Percentiles rank a stretch among this genome's conserved stretches.
Evolutionary conservation across 768 basidiomycete species (phyloP).

Genomic region (Mycena venus): DNA sequence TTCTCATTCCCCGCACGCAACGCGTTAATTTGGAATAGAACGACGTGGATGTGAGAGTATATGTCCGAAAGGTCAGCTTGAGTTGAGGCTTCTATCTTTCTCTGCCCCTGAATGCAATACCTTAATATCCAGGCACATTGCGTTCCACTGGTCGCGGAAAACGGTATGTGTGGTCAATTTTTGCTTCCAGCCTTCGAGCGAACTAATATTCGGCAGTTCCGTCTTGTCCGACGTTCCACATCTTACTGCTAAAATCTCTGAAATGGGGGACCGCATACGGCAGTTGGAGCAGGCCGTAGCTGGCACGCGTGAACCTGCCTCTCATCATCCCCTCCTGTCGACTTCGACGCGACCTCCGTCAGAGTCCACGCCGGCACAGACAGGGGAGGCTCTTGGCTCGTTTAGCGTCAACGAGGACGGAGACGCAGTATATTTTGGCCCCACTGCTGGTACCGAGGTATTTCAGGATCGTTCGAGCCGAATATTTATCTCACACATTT

Average conservation of each 20-base stretch:
- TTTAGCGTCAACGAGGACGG: conserved; percentile 57
- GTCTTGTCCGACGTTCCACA: conserved; percentile 56
- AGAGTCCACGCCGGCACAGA: conserved; percentile 27
- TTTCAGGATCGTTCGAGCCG: not conserved
- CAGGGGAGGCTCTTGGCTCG: conserved; percentile 57
- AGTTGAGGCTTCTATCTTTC: too few relatives aligned
- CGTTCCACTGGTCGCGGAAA: conserved; percentile 49
- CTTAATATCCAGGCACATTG: conserved; percentile 47
- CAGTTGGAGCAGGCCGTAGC: conserved; percentile 59
- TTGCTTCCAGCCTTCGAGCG: not conserved
- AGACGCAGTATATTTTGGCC: conserved; percentile 64
- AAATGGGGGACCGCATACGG: conserved; percentile 59
- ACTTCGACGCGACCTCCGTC: not conserved
- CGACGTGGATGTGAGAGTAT: conserved; percentile 49
- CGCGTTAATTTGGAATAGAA: conserved; percentile 1
- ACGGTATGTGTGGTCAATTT: conserved; percentile 17
- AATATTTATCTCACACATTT: not conserved
- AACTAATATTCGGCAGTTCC: conserved; percentile 38
- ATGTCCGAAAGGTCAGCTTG: conserved; percentile 41
- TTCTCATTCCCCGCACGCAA: not conserved
- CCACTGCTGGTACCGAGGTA: conserved; percentile 63
- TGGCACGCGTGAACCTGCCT: conserved; percentile 16
- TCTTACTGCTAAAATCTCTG: conserved; percentile 50
- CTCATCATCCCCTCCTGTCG: conserved; percentile 12
- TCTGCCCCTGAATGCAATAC: not conserved